phyloP scores from a whole-genome alignment of 371 early-diverging fungal genomes.

The Umbelopsis sp. region DNA sequence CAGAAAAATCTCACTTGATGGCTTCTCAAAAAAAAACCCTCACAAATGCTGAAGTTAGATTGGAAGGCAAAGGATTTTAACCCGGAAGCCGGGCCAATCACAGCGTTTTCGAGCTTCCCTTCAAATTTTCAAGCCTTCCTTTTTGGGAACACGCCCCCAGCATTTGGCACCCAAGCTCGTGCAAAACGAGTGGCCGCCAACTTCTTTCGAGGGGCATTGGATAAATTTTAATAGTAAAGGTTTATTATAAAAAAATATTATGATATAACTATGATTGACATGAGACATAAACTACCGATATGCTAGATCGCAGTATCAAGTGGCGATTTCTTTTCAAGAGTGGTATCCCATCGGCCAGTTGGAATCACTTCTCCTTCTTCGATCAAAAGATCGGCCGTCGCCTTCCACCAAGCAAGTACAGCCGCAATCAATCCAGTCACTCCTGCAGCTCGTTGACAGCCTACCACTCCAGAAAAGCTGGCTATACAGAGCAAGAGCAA shows the following conservation, averaged over 20 bases:
- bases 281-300: no score
- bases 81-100: not conserved
- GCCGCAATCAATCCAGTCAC: slow-evolving; percentile 31
- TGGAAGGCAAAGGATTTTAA: not conserved
- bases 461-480: slow-evolving; percentile 24
- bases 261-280: no score
- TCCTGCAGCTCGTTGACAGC: slow-evolving; percentile 20
- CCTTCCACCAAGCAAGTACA: slow-evolving; percentile 33
- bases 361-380: slow-evolving; percentile 9
- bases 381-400: slow-evolving; percentile 33
- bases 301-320: not conserved
- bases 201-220: not conserved
- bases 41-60: not conserved
- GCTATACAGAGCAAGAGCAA: slow-evolving; percentile 25
- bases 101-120: not conserved
- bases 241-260: no score
- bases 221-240: no score
- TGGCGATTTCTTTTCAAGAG: not conserved
- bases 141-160: no score
- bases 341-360: slow-evolving; percentile 5
- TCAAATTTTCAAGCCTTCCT: not conserved
- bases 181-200: not conserved
- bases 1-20: not conserved
- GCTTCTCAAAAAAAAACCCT: not conserved
- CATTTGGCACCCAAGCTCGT: no score